Evolutionary conservation across 2,329 filamentous ascomycete genomes (phyloP).

Genomic region (Aureobasidium sp.): DNA sequence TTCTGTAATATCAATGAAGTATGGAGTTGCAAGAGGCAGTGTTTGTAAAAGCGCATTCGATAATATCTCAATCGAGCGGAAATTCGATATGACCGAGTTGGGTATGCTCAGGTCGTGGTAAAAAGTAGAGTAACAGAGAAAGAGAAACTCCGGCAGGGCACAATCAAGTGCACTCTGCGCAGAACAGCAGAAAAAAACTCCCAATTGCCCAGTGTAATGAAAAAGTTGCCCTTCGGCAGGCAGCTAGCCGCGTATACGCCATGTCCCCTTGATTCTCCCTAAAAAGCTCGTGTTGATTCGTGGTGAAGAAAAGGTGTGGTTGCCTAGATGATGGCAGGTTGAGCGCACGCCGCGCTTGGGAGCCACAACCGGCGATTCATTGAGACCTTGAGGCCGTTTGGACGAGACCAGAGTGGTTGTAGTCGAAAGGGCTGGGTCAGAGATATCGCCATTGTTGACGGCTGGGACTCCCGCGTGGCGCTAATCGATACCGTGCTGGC

Average conservation of each 20-base stretch:
- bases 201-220: background rate
- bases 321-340: constrained; percentile 6
- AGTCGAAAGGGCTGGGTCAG: constrained; percentile 2
- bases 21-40: background rate
- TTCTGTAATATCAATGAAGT: too few species aligned
- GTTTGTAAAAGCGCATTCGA: background rate
- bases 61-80: background rate
- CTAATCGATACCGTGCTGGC: constrained; percentile 81
- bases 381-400: background rate
- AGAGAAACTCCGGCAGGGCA: background rate
- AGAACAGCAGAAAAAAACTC: constrained; percentile 6
- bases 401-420: constrained; percentile 4
- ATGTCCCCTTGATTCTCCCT: constrained; percentile 12
- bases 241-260: constrained; percentile 14
- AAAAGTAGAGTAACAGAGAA: constrained; percentile 1
- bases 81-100: constrained; percentile 7
- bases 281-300: constrained; percentile 16
- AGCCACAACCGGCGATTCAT: constrained; percentile 14
- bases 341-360: constrained; percentile 17
- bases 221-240: background rate
- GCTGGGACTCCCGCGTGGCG: constrained; percentile 26
- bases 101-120: constrained; percentile 10
- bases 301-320: constrained; percentile 14
- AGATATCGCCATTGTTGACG: background rate
- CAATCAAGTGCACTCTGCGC: background rate